Conservation (phyloP, 2,329 filamentous ascomycete genomes). For the Cladosporium sp. region DNA sequence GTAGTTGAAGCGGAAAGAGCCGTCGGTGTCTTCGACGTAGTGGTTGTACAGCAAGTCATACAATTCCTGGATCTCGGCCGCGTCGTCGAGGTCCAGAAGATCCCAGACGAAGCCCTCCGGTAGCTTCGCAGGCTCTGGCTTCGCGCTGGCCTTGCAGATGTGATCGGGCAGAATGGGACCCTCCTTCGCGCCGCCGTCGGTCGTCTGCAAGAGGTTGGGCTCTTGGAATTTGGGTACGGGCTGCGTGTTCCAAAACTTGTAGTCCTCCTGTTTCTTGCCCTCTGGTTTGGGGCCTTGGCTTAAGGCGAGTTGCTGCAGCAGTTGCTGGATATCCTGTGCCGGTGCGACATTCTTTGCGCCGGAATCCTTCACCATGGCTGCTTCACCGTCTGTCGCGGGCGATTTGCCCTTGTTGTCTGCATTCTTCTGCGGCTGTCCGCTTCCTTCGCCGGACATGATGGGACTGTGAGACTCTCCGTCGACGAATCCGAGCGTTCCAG, state of each 20-base stretch:
- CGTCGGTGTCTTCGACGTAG: slow-evolving; percentile 95
- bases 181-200: slow-evolving; percentile 53
- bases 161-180: slow-evolving; percentile 80
- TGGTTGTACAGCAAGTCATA: slow-evolving; percentile 89
- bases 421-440: slow-evolving; percentile 3
- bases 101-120: slow-evolving; percentile 91
- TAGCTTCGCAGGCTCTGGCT: slow-evolving; percentile 63
- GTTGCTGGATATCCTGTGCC: slow-evolving; percentile 25
- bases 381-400: not conserved
- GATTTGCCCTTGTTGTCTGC: slow-evolving; percentile 6
- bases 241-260: slow-evolving; percentile 99
- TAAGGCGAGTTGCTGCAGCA: slow-evolving; percentile 28
- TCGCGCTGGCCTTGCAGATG: slow-evolving; percentile 56
- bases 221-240: slow-evolving; percentile 79
- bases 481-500: too few relatives aligned
- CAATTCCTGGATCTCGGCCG: slow-evolving; percentile 77
- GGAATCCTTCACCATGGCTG: slow-evolving; percentile 13
- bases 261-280: slow-evolving; percentile 42
- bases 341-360: slow-evolving; percentile 11
- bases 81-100: slow-evolving; percentile 77
- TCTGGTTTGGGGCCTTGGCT: slow-evolving; percentile 24
- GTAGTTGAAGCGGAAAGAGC: slow-evolving; percentile 98
- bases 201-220: slow-evolving; percentile 31
- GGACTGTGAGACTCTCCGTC: not conserved
- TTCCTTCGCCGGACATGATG: slow-evolving; percentile 4